Base-by-base conservation (phyloP, 2,329 filamentous ascomycete species). In the Ophiostoma montium region DNA sequence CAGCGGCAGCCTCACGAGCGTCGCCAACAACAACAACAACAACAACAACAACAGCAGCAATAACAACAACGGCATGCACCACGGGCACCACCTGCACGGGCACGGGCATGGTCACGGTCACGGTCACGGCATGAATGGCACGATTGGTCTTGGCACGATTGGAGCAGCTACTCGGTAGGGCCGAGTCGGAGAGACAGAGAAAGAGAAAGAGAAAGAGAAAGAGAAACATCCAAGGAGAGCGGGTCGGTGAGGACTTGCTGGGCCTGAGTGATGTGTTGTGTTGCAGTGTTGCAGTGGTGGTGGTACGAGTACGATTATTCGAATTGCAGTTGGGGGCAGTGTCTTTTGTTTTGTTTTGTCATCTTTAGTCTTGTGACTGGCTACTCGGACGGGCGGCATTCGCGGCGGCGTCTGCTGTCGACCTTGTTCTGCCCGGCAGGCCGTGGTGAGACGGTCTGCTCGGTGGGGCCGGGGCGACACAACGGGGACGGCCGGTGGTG, bases 11-110 rank as follows among this genome's bases (percentile, higher is more conserved):
- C 16, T 10, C 27, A 30, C 16, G 16, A 38, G 43, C 39, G 65
- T 71, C 31, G 67, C 72, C 48, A 46, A 35, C 3, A 31, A 36
- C 13, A 9, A 30, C 12, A 15, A 19, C n/a, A 11, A 42, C 39
- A 23, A 15, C 5, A 47, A 49, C 15, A 44, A 38, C 3, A 19
- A 31, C 11, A 3, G 35, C 21, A 12, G 10, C 33, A n/a, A 15
- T 11, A 23, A 16, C 27, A 18, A 19, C 23, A 10, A 41, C 35
- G 35, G 32, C 12, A 23, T 35, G n/a, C 31, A 39, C 12, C n/a
- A n/a, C n/a, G n/a, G n/a, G n/a, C n/a, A n/a, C n/a, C n/a, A n/a
- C n/a, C n/a, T n/a, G n/a, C n/a, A n/a, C n/a, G n/a, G n/a, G n/a
- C n/a, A n/a, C n/a, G n/a, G n/a, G n/a, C 27, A 27, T 15, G 5